Base-by-base conservation (phyloP, 78 protist species). In the Dictyostelium citrinum region DNA sequence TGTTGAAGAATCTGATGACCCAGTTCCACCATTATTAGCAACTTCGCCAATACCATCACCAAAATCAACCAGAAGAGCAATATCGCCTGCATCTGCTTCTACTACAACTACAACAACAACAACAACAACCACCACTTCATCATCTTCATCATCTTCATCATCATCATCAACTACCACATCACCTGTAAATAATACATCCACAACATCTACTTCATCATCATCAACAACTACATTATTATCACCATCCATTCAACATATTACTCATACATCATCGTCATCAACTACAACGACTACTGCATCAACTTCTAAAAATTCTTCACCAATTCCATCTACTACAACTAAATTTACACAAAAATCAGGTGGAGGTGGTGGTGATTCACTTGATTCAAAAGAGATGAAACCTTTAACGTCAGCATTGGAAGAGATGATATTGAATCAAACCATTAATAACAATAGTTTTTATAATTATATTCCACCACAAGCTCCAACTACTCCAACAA, bases 21-120 rank as follows among this genome's bases (percentile, higher is more conserved):
- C 95, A 20, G 95, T 91, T 3, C 91, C 95, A 10, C 17, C 51
- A 11, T 43, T 84, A 31, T 80, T 84, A 6, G 96, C 96, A 10
- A 84, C 90, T 17, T 93, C 96, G 5, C 96, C 96, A 12, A 78
- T 93, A 5, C 83, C 96, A 8, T 93, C 96, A 29, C 96, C 96
- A 16, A 88, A 88, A n/a, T 78, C 79, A 20, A 45, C 49, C 5
- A 43, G 91, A 37, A 51, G 85, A 29, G 91, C 82, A 46, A 16
- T 24, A 11, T 24, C 35, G 20, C 67, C 74, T 3, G 72, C 90
- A 45, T 70, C 95, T 0, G 90, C 77, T 1, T 41, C 41, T 49
- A 71, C 90, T 7, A 8, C 58, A 5, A 20, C 83, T 1, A 81
- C 79, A 20, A 45, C 86, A 31, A 58, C 82, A 3, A 68, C 91